A percentile compares a stretch with the other conserved stretches of the same genome.
Evolutionary conservation across 1,139 yeast genomes (phyloP).

Genomic region (Blastobotrys malaysiensis): DNA sequence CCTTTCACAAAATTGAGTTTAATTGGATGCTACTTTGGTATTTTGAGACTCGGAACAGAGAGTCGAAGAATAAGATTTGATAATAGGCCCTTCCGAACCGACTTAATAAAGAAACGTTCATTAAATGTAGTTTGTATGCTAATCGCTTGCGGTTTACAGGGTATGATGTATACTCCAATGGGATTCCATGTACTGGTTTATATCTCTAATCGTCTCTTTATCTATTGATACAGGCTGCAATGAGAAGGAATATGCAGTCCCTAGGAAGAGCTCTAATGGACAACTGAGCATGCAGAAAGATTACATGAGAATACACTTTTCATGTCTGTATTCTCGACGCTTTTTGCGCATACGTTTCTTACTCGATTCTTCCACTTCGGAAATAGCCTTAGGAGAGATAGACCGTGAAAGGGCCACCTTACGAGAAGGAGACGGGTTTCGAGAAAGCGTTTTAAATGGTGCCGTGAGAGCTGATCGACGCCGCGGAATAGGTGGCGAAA

Average conservation of each 20-base stretch:
- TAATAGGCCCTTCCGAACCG: no score
- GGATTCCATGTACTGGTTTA: no score
- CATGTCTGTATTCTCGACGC: conserved; percentile 24
- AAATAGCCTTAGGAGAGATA: not conserved
- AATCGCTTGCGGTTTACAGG: no score
- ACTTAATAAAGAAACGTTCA: no score
- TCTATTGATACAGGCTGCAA: not conserved
- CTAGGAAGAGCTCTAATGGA: no score
- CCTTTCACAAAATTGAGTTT: no score
- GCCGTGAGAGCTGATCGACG: not conserved
- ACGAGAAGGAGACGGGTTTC: not conserved
- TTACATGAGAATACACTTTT: conserved; percentile 27
- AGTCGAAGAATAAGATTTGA: no score
- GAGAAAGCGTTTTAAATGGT: not conserved
- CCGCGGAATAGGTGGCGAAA: not conserved
- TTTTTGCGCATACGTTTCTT: not conserved
- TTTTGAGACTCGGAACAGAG: no score
- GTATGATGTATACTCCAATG: no score
- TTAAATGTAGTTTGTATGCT: no score
- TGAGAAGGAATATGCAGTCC: not conserved
- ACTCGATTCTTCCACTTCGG: not conserved
- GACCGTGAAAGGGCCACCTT: not conserved
- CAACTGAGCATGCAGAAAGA: not conserved
- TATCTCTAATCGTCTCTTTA: no score
- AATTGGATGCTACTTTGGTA: not conserved